phyloP scores from a whole-genome alignment of 2,329 filamentous ascomycete genomes.

The Fusarium sp. region DNA sequence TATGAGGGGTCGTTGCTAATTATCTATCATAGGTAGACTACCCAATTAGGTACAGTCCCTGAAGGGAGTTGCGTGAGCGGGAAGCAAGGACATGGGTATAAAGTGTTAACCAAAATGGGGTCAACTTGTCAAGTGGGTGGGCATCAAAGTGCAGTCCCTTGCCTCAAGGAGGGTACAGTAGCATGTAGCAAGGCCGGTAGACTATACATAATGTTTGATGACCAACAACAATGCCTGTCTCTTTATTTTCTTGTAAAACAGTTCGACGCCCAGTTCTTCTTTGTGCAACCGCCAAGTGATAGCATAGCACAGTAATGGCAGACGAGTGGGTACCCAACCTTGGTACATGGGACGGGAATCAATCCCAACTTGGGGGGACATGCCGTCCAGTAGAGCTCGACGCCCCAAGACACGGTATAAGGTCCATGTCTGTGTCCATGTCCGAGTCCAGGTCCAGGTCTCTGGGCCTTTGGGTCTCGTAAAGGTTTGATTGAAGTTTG shows the following conservation, averaged over 20 bases:
- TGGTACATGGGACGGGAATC: conserved; percentile 3
- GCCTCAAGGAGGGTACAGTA: conserved; percentile 19
- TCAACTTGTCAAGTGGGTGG: conserved; percentile 18
- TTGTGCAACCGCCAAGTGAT: conserved; percentile 16
- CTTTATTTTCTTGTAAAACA: conserved; percentile 10
- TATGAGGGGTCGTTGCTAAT: too few species aligned
- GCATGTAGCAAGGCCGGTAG: background rate
- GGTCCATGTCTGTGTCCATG: background rate
- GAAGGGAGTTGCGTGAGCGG: conserved; percentile 3
- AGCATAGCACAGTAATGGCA: background rate
- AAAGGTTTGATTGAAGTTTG: background rate
- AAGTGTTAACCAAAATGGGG: conserved; percentile 22
- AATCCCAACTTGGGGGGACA: conserved; percentile 20
- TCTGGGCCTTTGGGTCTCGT: conserved; percentile 1
- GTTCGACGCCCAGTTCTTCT: conserved; percentile 1
- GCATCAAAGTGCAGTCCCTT: conserved; percentile 23
- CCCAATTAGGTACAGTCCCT: too few species aligned
- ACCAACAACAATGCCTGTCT: conserved; percentile 3
- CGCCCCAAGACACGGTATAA: conserved; percentile 6
- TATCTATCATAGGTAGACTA: too few species aligned
- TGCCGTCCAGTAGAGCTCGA: conserved; percentile 13
- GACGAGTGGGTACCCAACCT: background rate
- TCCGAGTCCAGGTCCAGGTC: conserved; percentile 7
- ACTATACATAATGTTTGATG: background rate
- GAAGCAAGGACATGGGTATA: conserved; percentile 42